Conservation (phyloP, 192 early-diverging fungal genomes). For the Coemansia sp. region DNA sequence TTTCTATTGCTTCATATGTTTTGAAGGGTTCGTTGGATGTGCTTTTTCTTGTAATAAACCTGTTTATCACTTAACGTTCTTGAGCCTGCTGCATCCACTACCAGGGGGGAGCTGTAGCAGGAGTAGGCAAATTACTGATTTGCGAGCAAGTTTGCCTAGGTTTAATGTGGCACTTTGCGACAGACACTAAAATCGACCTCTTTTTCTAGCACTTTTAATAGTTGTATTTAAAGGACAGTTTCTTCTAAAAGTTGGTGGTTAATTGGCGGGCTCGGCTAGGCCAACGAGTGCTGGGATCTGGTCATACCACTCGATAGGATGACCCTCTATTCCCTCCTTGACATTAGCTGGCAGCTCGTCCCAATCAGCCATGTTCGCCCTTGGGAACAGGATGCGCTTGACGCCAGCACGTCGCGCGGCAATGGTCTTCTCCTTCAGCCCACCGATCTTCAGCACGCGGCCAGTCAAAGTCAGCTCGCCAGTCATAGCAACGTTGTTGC, state of each 20-base stretch:
- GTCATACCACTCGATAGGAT: slow-evolving; percentile 81
- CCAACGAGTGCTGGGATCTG: slow-evolving; percentile 59
- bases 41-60: too few species aligned
- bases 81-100: too few species aligned
- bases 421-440: slow-evolving; percentile 96
- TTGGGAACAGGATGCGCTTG: slow-evolving; percentile 85
- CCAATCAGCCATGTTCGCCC: slow-evolving; percentile 89
- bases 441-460: slow-evolving; percentile 96
- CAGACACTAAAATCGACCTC: too few species aligned
- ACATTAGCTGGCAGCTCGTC: slow-evolving; percentile 91
- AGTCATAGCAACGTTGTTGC: slow-evolving; percentile 92
- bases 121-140: too few species aligned
- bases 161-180: too few species aligned
- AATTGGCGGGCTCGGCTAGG: slow-evolving; percentile 15
- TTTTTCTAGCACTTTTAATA: too few species aligned
- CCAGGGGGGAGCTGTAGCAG: too few species aligned
- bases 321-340: slow-evolving; percentile 81
- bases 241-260: neutral
- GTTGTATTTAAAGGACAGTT: neutral
- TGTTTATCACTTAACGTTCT: too few species aligned
- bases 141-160: too few species aligned
- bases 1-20: too few species aligned
- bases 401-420: slow-evolving; percentile 94
- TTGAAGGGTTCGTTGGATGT: too few species aligned
- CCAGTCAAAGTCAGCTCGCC: slow-evolving; percentile 98